A percentile compares a stretch with the other conserved stretches of the same genome.
Conservation (phyloP, 1,139 yeast genomes). For the Hyphopichia buzzinii region DNA sequence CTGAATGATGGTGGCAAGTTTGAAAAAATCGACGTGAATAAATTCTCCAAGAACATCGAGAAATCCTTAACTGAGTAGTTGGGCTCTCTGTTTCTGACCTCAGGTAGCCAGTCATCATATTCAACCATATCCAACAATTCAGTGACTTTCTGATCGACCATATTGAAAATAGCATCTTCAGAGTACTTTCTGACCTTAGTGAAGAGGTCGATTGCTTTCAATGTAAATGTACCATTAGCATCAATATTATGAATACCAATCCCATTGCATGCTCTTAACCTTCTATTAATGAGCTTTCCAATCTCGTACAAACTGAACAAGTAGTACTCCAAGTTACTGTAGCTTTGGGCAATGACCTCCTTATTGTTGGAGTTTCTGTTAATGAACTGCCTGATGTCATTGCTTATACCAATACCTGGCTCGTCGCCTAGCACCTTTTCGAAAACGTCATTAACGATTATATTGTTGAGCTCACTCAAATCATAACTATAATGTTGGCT, state of each 20-base stretch:
- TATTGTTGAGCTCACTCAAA: conserved; percentile 42
- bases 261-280: conserved; percentile 53
- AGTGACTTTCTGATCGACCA: conserved; percentile 75
- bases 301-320: conserved; percentile 59
- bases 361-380: conserved; percentile 64
- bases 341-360: conserved; percentile 87
- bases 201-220: conserved; percentile 49
- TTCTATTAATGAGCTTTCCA: conserved; percentile 43
- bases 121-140: conserved; percentile 84
- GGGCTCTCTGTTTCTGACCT: conserved; percentile 53
- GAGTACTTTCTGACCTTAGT: conserved; percentile 67
- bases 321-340: conserved; percentile 85
- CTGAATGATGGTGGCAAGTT: conserved; percentile 78
- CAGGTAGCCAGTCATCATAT: conserved; percentile 71
- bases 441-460: conserved; percentile 58
- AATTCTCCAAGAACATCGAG: conserved; percentile 82
- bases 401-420: conserved; percentile 57
- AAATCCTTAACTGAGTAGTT: conserved; percentile 77
- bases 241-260: conserved; percentile 44
- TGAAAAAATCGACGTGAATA: conserved; percentile 83
- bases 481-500: conserved; percentile 61
- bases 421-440: conserved; percentile 64
- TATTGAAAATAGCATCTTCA: conserved; percentile 75
- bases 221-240: conserved; percentile 37
- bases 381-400: conserved; percentile 63